Conservation (phyloP, 2,329 filamentous ascomycete species). For the Alternaria hordeiaustralica region DNA sequence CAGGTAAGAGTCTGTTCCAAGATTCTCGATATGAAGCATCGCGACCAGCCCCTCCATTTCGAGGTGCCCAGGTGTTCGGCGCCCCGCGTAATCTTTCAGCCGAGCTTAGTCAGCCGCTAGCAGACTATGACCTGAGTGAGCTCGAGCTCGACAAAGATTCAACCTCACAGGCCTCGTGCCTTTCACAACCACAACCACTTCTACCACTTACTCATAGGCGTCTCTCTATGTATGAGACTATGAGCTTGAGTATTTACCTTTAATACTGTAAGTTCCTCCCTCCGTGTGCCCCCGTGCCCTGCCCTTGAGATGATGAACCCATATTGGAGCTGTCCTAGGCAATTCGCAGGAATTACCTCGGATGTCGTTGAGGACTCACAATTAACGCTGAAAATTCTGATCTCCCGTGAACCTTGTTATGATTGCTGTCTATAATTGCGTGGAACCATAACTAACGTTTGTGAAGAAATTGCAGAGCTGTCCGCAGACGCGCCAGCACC, state of each 20-base stretch:
- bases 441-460: slow-evolving; percentile 27
- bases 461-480: slow-evolving; percentile 34
- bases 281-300: slow-evolving; percentile 1
- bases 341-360: slow-evolving; percentile 24
- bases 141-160: slow-evolving; percentile 18
- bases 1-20: slow-evolving; percentile 24
- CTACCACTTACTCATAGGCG: background rate
- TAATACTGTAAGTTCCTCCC: slow-evolving; percentile 19
- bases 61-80: background rate
- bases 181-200: slow-evolving; percentile 3
- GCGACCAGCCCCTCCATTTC: slow-evolving; percentile 3
- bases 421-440: background rate
- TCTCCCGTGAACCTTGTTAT: slow-evolving; percentile 25
- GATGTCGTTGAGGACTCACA: slow-evolving; percentile 56
- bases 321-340: slow-evolving; percentile 81
- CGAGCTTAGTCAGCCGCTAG: slow-evolving; percentile 19
- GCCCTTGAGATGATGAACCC: slow-evolving; percentile 61
- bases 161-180: slow-evolving; percentile 21
- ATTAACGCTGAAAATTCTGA: slow-evolving; percentile 53
- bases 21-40: background rate
- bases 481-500: slow-evolving; percentile 3
- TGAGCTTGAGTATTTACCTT: background rate
- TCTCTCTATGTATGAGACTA: slow-evolving; percentile 7
- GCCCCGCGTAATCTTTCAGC: slow-evolving; percentile 12
- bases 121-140: slow-evolving; percentile 3